A percentile compares a stretch with the other conserved stretches of the same genome.
Evolutionary conservation across 768 basidiomycete genomes (phyloP).

Genomic region (Rhizopogon salebrosus): DNA sequence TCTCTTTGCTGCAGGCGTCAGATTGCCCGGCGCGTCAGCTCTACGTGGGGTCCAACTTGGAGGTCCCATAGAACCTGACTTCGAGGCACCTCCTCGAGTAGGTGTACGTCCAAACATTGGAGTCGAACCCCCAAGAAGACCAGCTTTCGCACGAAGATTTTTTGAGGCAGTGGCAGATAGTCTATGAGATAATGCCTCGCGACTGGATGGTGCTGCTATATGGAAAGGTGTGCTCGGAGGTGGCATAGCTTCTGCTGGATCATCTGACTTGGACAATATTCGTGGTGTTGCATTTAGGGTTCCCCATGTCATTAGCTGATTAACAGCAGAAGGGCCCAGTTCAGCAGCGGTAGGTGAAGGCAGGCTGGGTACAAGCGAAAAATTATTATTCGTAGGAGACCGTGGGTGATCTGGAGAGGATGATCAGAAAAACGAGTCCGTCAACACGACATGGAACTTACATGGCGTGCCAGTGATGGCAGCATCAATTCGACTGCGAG

Average conservation of each 20-base stretch:
- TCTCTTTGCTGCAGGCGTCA: conserved; percentile 83
- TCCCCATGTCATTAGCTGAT: conserved; percentile 97
- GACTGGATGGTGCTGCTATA: conserved; percentile 67
- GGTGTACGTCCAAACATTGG: conserved; percentile 24
- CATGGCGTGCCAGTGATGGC: conserved; percentile 92
- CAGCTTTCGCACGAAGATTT: conserved; percentile 74
- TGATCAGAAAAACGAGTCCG: conserved; percentile 7
- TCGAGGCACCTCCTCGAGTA: conserved; percentile 24
- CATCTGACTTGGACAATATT: conserved; percentile 62
- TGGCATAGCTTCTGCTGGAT: conserved; percentile 38
- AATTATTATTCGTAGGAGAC: conserved; percentile 50
- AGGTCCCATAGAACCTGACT: conserved; percentile 67
- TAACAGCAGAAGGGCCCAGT: conserved; percentile 76
- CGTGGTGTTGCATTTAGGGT: conserved; percentile 90
- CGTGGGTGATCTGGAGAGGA: conserved; percentile 51
- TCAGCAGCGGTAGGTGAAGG: conserved; percentile 85
- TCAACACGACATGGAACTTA: conserved; percentile 33
- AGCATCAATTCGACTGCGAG: conserved; percentile 83
- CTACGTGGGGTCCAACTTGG: conserved; percentile 76
- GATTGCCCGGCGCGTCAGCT: conserved; percentile 62
- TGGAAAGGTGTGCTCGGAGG: conserved; percentile 67
- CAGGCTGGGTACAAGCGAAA: conserved; percentile 76
- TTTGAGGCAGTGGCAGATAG: conserved; percentile 80
- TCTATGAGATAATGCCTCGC: conserved; percentile 78
- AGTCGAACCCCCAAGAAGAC: conserved; percentile 42